Evolutionary conservation across 805 yeast genomes (phyloP), one percentile per base, ranked within the genome.

Genomic region (Wickerhamiella slavikovae): DNA sequence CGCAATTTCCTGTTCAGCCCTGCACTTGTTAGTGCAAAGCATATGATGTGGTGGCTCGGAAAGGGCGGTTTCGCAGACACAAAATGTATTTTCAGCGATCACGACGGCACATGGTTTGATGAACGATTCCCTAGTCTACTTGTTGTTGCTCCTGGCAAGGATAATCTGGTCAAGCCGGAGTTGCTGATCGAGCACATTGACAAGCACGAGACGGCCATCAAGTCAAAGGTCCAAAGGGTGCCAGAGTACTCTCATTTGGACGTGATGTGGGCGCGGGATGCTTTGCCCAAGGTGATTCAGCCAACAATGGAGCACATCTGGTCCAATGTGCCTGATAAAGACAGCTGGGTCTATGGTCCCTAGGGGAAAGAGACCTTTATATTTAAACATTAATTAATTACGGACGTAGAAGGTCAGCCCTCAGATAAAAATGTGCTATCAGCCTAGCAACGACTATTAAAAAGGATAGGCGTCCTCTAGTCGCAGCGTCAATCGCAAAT

Each of bases 11-110:
- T 83, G 4, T 83, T 80, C 47, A 74, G 92, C 3, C 93, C 93
- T 0, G 78, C 76, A 4, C 76, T 67, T 47, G 74, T 83, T 11
- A 72, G 91, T 16, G 62, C 80, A 1, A 68, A 70, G 38, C 57
- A 78, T 33, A 82, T 85, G 93, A 62, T 68, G 27, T 89, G 96
- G 95, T 85, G 96, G 96, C 55, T 82, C 14, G 68, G 70, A 25
- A 44, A 47, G 6, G 53, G 49, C 32, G 58, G 74, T 38, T 52
- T 67, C 51, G 64, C 64, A 25, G 58, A 56, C 36, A 51, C 62
- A 5, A 57, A 67, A 30, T 55, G 63, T 51, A 68, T 21, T 58
- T 70, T 38, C 61, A 75, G 41, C 63, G 71, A 9, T 61, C 57
- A 38, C 52, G 63, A 17, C 44, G 55, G 31, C 43, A 57, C 16